phyloP scores from a whole-genome alignment of 2,329 filamentous ascomycete genomes.

The Aspergillus niger region DNA sequence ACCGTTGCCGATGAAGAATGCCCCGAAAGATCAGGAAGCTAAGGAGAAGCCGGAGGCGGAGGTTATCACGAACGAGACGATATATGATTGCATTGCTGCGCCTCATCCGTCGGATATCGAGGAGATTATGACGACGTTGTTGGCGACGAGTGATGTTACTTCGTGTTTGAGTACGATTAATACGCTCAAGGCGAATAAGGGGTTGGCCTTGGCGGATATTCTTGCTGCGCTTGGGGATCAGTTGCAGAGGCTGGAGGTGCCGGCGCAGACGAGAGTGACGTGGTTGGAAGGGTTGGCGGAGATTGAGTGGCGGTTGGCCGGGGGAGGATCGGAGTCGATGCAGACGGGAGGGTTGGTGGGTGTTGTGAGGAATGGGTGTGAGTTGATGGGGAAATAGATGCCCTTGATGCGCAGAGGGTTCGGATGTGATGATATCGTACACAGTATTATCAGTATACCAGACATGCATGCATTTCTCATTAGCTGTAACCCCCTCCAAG shows the following conservation, averaged over 20 bases:
- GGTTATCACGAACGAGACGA: conserved; percentile 84
- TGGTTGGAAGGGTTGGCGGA: conserved; percentile 92
- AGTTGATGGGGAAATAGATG: conserved; percentile 58
- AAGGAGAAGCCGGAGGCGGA: conserved; percentile 63
- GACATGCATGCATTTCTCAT: no score
- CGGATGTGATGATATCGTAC: no score
- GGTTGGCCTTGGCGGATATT: conserved; percentile 90
- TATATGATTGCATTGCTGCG: conserved; percentile 96
- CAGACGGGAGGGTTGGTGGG: conserved; percentile 94
- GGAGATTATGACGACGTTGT: conserved; percentile 78
- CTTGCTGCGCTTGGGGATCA: conserved; percentile 84
- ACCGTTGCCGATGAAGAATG: conserved; percentile 64
- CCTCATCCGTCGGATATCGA: conserved; percentile 87
- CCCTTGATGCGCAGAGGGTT: no score
- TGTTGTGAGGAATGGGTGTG: conserved; percentile 81
- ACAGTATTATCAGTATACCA: no score
- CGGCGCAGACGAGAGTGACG: conserved; percentile 79
- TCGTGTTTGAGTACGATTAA: conserved; percentile 87
- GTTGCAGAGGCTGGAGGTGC: conserved; percentile 78
- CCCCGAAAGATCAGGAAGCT: conserved; percentile 52
- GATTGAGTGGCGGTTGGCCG: conserved; percentile 86
- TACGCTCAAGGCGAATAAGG: conserved; percentile 79
- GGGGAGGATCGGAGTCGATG: conserved; percentile 81
- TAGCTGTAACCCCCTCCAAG: no score
- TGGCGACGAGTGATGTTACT: conserved; percentile 83